phyloP scores from a whole-genome alignment of 192 early-diverging fungal species.

The Backusella mclennaniae region DNA sequence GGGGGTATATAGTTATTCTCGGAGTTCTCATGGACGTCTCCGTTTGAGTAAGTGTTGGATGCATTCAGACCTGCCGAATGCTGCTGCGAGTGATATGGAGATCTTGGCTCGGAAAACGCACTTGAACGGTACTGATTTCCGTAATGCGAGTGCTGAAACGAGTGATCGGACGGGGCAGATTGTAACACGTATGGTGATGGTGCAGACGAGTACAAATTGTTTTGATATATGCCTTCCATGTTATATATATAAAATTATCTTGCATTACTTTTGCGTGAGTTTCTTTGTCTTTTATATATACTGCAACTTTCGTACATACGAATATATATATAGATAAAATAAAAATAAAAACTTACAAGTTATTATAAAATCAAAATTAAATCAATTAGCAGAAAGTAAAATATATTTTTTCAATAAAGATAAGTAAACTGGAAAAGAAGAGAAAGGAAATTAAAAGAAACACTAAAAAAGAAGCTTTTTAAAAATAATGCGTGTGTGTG shows the following conservation, averaged over 20 bases:
- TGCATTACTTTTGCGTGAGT: conserved; percentile 9
- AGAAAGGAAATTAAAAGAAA: conserved; percentile 3
- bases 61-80: conserved; percentile 14
- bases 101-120: conserved; percentile 17
- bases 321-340: not conserved
- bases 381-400: not conserved
- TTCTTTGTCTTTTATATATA: conserved; percentile 4
- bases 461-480: conserved; percentile 9
- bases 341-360: not conserved
- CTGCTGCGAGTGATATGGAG: conserved; percentile 1
- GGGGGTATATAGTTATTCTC: not conserved
- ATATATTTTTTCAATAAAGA: not conserved
- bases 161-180: not conserved
- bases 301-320: not conserved
- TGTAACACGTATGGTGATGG: conserved; percentile 16
- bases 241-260: conserved; percentile 13
- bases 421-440: not conserved
- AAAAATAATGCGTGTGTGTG: not conserved
- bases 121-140: conserved; percentile 15
- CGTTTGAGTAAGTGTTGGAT: conserved; percentile 10
- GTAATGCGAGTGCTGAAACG: conserved; percentile 14
- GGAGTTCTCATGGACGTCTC: not conserved
- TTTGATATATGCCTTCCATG: conserved; percentile 24
- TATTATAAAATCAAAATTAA: no score
- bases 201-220: conserved; percentile 14